phyloP scores from a whole-genome alignment of 139 green algal species.

The Asterochloris sp. region DNA sequence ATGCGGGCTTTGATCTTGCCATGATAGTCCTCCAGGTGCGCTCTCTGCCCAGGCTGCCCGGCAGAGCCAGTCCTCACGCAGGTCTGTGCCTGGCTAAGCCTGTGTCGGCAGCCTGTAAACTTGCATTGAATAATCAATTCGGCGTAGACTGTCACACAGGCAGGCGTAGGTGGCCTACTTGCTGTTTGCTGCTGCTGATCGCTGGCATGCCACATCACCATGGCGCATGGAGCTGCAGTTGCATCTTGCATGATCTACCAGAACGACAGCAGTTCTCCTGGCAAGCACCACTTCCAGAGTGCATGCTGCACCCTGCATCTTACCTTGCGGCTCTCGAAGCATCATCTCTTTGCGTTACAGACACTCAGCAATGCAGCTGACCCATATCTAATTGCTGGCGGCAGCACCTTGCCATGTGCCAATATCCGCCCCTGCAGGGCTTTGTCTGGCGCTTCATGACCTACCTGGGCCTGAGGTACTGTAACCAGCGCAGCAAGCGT shows the following conservation, averaged over 20 bases:
- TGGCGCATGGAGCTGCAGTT: too few relatives aligned
- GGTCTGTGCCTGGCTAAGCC: too few relatives aligned
- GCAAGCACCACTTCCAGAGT: neutral
- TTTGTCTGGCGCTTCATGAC: neutral
- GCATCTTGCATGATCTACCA: too few relatives aligned
- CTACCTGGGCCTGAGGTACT: slow-evolving; percentile 14
- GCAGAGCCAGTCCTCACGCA: too few relatives aligned
- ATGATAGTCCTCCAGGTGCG: slow-evolving; percentile 18
- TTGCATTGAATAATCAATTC: too few relatives aligned
- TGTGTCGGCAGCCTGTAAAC: too few relatives aligned
- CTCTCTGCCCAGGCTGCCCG: neutral
- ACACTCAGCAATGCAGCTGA: neutral
- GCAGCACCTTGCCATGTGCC: neutral
- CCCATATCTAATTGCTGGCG: neutral
- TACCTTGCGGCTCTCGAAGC: neutral
- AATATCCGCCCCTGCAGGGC: neutral
- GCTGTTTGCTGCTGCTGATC: too few relatives aligned
- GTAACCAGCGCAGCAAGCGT: slow-evolving; percentile 11
- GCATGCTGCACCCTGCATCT: neutral
- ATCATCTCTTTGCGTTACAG: neutral
- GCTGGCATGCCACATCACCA: too few relatives aligned
- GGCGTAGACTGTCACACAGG: too few relatives aligned
- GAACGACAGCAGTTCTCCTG: too few relatives aligned
- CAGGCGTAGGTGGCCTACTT: too few relatives aligned
- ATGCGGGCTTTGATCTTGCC: slow-evolving; percentile 12